Percentiles rank a stretch among this genome's conserved stretches.
These are phyloP conservation scores for Neurospora crassa DNA, from an alignment of 2,329 filamentous ascomycete genomes.

Conservation along the genomic window DNA sequence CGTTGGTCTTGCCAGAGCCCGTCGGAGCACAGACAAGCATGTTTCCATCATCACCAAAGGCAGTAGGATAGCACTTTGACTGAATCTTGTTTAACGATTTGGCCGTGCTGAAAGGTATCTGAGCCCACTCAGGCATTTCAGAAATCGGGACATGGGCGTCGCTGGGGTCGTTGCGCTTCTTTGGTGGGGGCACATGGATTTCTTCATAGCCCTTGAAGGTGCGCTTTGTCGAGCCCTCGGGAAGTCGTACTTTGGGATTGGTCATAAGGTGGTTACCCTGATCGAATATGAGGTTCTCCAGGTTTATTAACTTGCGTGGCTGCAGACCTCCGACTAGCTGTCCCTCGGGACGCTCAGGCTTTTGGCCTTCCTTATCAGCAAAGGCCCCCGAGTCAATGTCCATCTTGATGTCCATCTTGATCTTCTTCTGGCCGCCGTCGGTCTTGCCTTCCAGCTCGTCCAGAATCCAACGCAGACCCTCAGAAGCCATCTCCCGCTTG, in stretches of 20 bases:
- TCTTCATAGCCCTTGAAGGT: slow-evolving; percentile 98
- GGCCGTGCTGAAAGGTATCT: slow-evolving; percentile 72
- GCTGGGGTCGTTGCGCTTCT: slow-evolving; percentile 70
- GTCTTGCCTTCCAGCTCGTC: slow-evolving; percentile 77
- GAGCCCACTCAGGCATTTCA: slow-evolving; percentile 88
- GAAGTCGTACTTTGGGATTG: slow-evolving; percentile 90
- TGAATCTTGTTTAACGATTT: slow-evolving; percentile 92
- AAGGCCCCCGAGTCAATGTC: slow-evolving; percentile 70
- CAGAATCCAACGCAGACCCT: slow-evolving; percentile 76
- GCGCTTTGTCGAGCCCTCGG: slow-evolving; percentile 88
- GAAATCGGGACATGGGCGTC: slow-evolving; percentile 77
- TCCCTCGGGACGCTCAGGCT: slow-evolving; percentile 52
- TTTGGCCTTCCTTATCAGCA: slow-evolving; percentile 37
- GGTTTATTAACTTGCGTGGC: slow-evolving; percentile 78
- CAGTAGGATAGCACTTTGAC: slow-evolving; percentile 82
- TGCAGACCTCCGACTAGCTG: slow-evolving; percentile 73
- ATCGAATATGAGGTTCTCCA: slow-evolving; percentile 94
- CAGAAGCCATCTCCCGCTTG: slow-evolving; percentile 84
- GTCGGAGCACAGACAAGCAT: slow-evolving; percentile 97
- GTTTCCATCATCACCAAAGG: slow-evolving; percentile 90
- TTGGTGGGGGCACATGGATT: slow-evolving; percentile 90
- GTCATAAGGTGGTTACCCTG: slow-evolving; percentile 99
- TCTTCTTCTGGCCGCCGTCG: slow-evolving; percentile 47
- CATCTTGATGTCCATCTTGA: slow-evolving; percentile 86
- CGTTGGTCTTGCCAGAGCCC: slow-evolving; percentile 96